Evolutionary conservation across 208 protist species (phyloP), one percentile per base, ranked within the genome.

Genomic region (Crithidia fasciculata): DNA sequence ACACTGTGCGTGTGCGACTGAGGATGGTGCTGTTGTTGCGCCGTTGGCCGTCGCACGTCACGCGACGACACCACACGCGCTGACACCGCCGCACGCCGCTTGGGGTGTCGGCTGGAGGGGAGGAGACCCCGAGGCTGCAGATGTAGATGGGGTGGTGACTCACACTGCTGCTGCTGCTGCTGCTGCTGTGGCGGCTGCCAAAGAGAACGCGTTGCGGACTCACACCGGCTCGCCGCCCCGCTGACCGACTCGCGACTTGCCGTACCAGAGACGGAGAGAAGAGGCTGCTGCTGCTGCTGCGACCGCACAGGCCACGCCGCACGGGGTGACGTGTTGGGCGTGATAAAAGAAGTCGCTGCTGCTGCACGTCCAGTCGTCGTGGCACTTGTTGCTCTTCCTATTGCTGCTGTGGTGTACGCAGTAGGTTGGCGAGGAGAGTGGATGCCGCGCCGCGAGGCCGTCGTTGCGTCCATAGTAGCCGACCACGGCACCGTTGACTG

Each of bases 311-410:
- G 62, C 62, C 62, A 68, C 15, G 10, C 62, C 2, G 62, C 28
- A 3, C 62, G 12, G 7, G 62, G 62, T 68, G 62, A 68, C 19
- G 50, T 68, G 62, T 68, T 57, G 4, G 62, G 49, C 9, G 62
- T 66, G 40, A 66, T 57, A 18, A 36, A 68, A 4, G 62, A 40
- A 2, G 10, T 28, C 2, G 13, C 12, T 37, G 12, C 16, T 47
- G 8, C 39, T 62, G 19, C 18, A 4, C 5, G 8, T 15, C 0
- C 28, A 57, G 45, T 13, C 16, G 39, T 37, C 0, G 59, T 28
- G 41, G 28, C 49, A 19, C 4, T 19, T 37, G 36, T 7, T 5
- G 5, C 58, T 15, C 2, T 54, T 41, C 0, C 44, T 45, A n/a
- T 54, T 41, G 18, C 19, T 52, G 41, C 8, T 18, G 60, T 28